These are phyloP conservation scores for Guadua angustifolia DNA, from an alignment of 176 grass and related monocot genomes.

Conservation along the genomic window DNA sequence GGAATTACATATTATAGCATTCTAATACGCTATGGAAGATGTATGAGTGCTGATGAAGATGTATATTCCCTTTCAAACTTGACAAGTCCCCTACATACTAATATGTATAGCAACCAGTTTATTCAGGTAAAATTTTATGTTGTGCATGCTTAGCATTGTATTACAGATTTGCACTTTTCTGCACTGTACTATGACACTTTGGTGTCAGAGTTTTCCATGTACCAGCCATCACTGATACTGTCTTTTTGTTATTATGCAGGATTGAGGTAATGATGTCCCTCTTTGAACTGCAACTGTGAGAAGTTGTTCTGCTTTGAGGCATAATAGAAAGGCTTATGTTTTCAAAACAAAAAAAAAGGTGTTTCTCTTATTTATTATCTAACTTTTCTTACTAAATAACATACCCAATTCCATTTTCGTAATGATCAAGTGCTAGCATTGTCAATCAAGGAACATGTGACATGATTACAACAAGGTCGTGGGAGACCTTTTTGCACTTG, in stretches of 20 bases:
- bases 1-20: constrained; percentile 15
- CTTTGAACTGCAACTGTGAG: neutral
- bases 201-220: neutral
- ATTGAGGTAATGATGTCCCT: neutral
- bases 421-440: constrained; percentile 21
- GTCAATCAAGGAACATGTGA: constrained; percentile 44
- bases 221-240: constrained; percentile 1
- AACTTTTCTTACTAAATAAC: neutral
- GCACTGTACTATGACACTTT: neutral
- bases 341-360: neutral
- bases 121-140: neutral
- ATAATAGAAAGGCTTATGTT: neutral
- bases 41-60: neutral
- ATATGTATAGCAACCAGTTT: neutral
- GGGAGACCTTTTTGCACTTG: constrained; percentile 40
- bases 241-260: constrained; percentile 19
- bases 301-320: neutral
- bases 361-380: neutral
- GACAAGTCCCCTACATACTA: neutral
- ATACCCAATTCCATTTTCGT: neutral
- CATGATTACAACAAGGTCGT: constrained; percentile 2
- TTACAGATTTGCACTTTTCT: neutral
- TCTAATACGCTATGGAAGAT: neutral
- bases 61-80: constrained; percentile 25
- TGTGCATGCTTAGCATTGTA: constrained; percentile 20